Evolutionary conservation across 345 rosid species (phyloP).

Genomic region (Pistacia atlantica): DNA sequence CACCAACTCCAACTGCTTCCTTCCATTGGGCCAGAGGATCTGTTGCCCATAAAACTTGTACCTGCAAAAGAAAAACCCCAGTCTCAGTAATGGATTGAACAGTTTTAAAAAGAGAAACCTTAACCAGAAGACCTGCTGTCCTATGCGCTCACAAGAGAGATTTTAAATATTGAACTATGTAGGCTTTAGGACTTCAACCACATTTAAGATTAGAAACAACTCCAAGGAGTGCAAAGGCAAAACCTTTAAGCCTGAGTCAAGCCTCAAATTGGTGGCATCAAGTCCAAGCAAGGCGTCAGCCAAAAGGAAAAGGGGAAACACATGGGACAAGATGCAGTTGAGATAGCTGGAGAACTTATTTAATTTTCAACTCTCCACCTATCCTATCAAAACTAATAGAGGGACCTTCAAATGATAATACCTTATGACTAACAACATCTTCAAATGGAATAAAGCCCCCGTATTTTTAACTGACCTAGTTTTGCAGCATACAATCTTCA

Average conservation of each 20-base stretch:
- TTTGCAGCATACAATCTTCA: neutral
- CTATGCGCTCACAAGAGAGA: neutral
- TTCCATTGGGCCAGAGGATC: conserved; percentile 78
- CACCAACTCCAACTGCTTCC: conserved; percentile 56
- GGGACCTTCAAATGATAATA: neutral
- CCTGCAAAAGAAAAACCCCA: conserved; percentile 42
- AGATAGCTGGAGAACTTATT: neutral
- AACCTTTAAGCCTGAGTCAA: neutral
- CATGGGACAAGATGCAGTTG: neutral
- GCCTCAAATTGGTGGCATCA: neutral
- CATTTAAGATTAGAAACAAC: neutral
- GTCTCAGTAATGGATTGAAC: neutral
- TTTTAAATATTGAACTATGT: neutral
- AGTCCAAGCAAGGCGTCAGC: neutral
- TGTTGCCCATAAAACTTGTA: conserved; percentile 74
- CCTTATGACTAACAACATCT: neutral
- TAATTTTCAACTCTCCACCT: neutral
- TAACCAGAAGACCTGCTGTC: neutral
- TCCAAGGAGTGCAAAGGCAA: neutral
- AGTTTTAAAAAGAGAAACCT: neutral
- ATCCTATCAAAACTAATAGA: neutral
- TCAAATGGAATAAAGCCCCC: neutral
- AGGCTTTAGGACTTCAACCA: neutral
- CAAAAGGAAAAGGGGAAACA: neutral
- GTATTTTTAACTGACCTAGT: neutral